Base-by-base conservation (phyloP, 176 grass and related monocot species). In the Phoenix roebelenii region DNA sequence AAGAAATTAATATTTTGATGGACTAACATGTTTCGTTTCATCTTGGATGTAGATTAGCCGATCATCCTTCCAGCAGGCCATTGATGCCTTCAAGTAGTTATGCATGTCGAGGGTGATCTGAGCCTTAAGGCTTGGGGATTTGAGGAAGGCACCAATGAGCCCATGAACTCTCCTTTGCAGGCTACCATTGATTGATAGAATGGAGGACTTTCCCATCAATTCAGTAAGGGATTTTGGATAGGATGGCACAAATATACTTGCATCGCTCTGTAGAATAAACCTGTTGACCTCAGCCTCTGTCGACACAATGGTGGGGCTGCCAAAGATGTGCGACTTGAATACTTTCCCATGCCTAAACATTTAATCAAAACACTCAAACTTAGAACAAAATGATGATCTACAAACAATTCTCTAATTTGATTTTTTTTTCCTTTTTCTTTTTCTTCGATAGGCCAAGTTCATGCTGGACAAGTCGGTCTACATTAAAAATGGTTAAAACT, bases 191-290 rank as follows among this genome's bases (percentile, higher is more conserved):
- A 98, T 81, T 55, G 92, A 25, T 10, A 98, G 72, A 69, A 98
- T 98, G 69, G 93, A 98, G 15, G 93, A 98, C 67, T 98, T 81
- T 14, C 93, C 93, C 88, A 98, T 92, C 20, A 98, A 80, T 66
- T 92, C 87, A 15, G 79, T 98, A 35, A 98, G 76, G 16, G 88
- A 98, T 15, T 84, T 89, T 26, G 93, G 93, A 69, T 98, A 98
- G 84, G 78, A 98, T 44, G 93, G 88, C 66, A 98, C 93, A 55
- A 98, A 92, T 4, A 74, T 39, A n/a, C 66, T 76, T 24, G 84
- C 84, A 73, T 85, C 93, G 76, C 88, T 85, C 79, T 98, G 93
- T 59, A 98, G 59, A 50, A 92, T 84, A 54, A 25, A 51, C 25
- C 84, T 65, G 73, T 67, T 98, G 61, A 98, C 93, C 81, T 98